Conservation (phyloP, 768 basidiomycete species). For the Dendrothele bispora region DNA sequence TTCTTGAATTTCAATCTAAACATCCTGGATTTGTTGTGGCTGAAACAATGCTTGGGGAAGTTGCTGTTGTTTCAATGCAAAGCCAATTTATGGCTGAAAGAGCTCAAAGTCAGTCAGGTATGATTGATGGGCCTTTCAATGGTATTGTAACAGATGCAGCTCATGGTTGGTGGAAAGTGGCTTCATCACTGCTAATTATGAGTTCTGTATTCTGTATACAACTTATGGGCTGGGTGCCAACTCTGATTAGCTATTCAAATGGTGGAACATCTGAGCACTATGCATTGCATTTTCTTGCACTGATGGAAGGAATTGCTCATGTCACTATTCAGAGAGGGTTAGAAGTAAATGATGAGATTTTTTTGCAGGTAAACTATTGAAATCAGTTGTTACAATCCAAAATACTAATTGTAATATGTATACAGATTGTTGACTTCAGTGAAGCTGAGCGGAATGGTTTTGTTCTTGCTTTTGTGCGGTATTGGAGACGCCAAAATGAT, state of each 20-base stretch:
- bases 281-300: conserved; percentile 12
- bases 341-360: conserved; percentile 10
- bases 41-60: background rate
- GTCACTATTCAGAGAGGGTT: background rate
- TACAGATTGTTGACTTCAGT: conserved; percentile 34
- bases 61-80: background rate
- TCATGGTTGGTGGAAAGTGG: conserved; percentile 17
- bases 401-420: background rate
- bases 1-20: background rate
- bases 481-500: conserved; percentile 14
- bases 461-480: conserved; percentile 24
- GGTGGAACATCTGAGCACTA: conserved; percentile 18
- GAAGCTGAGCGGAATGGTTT: conserved; percentile 32
- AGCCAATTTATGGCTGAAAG: background rate
- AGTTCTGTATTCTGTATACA: conserved; percentile 13
- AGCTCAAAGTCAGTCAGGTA: background rate
- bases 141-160: conserved; percentile 21
- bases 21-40: background rate
- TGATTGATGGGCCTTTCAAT: background rate
- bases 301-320: conserved; percentile 11
- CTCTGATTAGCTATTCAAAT: conserved; percentile 18
- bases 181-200: conserved; percentile 14
- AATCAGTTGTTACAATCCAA: background rate
- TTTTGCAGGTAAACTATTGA: conserved; percentile 8
- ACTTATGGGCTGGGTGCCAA: conserved; percentile 17